phyloP scores from a whole-genome alignment of 305 asterid species.

The Ajuga reptans region DNA sequence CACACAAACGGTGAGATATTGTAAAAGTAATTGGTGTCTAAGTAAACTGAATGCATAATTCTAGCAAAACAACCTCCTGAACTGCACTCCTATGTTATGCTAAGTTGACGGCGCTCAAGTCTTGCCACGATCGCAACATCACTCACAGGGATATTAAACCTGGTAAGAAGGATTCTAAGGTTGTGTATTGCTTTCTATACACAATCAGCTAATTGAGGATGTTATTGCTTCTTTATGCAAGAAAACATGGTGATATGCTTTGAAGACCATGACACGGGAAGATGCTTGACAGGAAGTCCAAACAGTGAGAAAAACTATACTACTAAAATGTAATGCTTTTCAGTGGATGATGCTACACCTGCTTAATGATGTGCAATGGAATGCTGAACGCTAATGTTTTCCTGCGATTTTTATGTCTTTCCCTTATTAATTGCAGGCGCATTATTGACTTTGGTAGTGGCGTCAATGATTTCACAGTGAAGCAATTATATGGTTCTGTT shows the following conservation, averaged over 20 bases:
- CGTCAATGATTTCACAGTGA: conserved; percentile 80
- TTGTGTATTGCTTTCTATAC: conserved; percentile 7
- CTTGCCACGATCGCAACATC: conserved; percentile 92
- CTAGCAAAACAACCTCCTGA: conserved; percentile 21
- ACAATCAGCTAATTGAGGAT: conserved; percentile 20
- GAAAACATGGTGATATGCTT: conserved; percentile 98
- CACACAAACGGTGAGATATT: not conserved
- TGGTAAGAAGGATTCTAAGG: conserved; percentile 42
- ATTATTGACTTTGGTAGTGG: conserved; percentile 98
- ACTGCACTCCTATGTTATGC: conserved; percentile 24
- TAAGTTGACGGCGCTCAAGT: conserved; percentile 83
- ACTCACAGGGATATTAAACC: conserved; percentile 98
- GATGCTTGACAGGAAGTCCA: conserved; percentile 73
- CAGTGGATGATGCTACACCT: not conserved
- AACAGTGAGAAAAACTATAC: conserved; percentile 51
- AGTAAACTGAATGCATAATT: not conserved
- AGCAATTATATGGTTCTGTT: conserved; percentile 73
- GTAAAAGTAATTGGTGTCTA: not conserved
- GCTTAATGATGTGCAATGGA: conserved; percentile 2
- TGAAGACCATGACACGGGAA: conserved; percentile 67
- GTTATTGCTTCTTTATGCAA: conserved; percentile 29
- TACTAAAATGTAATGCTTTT: conserved; percentile 53
- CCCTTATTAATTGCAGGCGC: conserved; percentile 52
- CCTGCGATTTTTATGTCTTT: conserved; percentile 7
- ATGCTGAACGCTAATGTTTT: not conserved